Base-by-base conservation (phyloP, 306 rosid genomes). In the Prunus campanulata region DNA sequence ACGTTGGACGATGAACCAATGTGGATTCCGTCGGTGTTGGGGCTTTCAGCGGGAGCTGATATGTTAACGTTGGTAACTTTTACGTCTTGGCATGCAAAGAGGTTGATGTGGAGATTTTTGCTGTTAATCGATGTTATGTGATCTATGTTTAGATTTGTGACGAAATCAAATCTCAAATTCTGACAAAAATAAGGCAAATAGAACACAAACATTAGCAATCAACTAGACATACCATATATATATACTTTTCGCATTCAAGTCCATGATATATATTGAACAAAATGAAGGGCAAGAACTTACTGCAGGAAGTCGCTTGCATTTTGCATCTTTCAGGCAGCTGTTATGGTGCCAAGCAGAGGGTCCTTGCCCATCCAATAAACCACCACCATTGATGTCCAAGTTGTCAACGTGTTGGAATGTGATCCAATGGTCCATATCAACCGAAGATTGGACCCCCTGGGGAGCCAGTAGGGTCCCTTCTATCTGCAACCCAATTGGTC, bases 281-380 rank as follows among this genome's bases (percentile, higher is more conserved):
- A 19, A 5, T 25, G 1, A 2, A 12, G 1, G 3, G 10, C 11
- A 27, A 11, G 9, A 48, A 74, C 88, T 75, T 66, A 79, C 84
- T 2, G 42, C 7, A 6, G 88, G 82, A 77, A 82, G 84, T 18
- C 0, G 4, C 11, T 11, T 3, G 79, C 88, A 85, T 6, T 25
- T 3, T 11, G 72, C 16, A 24, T 25, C 9, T 22, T 10, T 8
- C 0, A 0, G 10, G 50, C 84, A 82, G 24, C 12, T 19, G 47
- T 71, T 71, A 76, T 59, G 30, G 66, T 49, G 42, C 88, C 82
- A 79, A 68, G 84, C 73, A 27, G 78, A 24, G 29, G 75, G 9
- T 3, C 86, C 86, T 66, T 62, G 85, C 6, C 83, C 86, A 62
- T 79, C 78, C 25, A 79, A 57, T n/a, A 51, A 20, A 44, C 89